Percentiles rank a stretch among this genome's conserved stretches.
Evolutionary conservation across 2,329 filamentous ascomycete species (phyloP).

Genomic region (Fusarium oligoseptatum): DNA sequence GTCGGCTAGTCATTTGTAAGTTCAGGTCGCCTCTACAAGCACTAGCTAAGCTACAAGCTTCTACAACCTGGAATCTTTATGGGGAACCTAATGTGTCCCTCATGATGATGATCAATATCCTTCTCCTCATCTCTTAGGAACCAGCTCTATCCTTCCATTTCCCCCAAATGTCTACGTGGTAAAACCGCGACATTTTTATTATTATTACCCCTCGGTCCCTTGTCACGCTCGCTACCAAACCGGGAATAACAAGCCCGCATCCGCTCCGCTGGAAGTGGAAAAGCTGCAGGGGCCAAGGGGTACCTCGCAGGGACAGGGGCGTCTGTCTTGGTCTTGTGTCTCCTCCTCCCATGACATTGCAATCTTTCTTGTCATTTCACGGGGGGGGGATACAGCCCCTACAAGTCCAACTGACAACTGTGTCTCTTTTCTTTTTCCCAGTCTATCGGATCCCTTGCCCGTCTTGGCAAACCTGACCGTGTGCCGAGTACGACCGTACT

Average conservation of each 20-base stretch:
- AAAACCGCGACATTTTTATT: neutral
- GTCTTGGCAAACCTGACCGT: neutral
- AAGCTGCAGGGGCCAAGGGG: constrained; percentile 27
- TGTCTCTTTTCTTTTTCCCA: neutral
- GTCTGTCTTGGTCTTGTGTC: neutral
- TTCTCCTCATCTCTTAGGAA: neutral
- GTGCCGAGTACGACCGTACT: neutral
- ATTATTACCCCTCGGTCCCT: neutral
- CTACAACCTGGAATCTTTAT: neutral
- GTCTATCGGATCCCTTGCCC: neutral
- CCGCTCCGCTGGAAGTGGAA: constrained; percentile 1
- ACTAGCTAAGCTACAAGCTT: neutral
- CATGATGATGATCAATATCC: neutral
- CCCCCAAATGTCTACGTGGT: neutral
- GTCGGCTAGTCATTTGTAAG: constrained; percentile 5
- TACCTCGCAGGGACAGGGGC: constrained; percentile 14
- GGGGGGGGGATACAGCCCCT: neutral
- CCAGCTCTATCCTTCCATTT: neutral
- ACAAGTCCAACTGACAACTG: neutral
- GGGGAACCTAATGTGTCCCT: neutral
- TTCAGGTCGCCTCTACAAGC: neutral
- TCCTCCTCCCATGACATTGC: constrained; percentile 1
- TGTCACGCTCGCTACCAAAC: constrained; percentile 11
- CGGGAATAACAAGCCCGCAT: constrained; percentile 32
- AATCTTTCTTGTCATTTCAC: neutral